These are phyloP conservation scores for Spergularia marina DNA, from an alignment of 148 eudicot genomes.

Conservation along the genomic window DNA sequence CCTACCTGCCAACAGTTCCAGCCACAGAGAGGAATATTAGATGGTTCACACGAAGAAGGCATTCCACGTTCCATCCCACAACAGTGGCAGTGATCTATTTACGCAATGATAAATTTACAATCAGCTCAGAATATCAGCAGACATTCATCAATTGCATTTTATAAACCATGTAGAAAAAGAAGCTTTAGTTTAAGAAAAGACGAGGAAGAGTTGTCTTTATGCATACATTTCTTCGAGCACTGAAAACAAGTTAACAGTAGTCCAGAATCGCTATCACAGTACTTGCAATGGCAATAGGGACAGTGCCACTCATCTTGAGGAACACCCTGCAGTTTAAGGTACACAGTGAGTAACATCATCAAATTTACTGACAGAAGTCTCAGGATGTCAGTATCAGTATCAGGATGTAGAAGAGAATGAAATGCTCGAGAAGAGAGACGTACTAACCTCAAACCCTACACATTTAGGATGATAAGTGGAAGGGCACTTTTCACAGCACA, in stretches of 20 bases:
- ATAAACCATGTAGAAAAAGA: background rate
- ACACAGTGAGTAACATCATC: background rate
- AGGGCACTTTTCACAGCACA: slow-evolving; percentile 51
- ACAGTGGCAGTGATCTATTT: slow-evolving; percentile 24
- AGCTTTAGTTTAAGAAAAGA: background rate
- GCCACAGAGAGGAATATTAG: slow-evolving; percentile 20
- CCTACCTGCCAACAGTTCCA: slow-evolving; percentile 20
- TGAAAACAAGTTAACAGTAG: slow-evolving; percentile 35
- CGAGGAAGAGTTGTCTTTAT: background rate
- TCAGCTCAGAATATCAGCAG: background rate
- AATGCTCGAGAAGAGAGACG: background rate
- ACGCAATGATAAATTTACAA: background rate
- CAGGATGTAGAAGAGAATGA: background rate
- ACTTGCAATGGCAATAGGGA: slow-evolving; percentile 53
- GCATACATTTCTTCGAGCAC: slow-evolving; percentile 62
- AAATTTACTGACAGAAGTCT: too few species aligned
- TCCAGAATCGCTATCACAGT: slow-evolving; percentile 28
- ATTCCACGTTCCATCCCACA: background rate
- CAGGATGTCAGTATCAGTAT: background rate
- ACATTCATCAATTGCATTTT: background rate
- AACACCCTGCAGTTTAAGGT: slow-evolving; percentile 31
- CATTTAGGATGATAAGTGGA: slow-evolving; percentile 56
- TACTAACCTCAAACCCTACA: slow-evolving; percentile 42
- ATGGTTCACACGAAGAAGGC: background rate
- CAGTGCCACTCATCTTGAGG: slow-evolving; percentile 48